Base-by-base conservation (phyloP, 1,284 basidiomycete genomes). In the Melanopsichium pennsylvanicum region DNA sequence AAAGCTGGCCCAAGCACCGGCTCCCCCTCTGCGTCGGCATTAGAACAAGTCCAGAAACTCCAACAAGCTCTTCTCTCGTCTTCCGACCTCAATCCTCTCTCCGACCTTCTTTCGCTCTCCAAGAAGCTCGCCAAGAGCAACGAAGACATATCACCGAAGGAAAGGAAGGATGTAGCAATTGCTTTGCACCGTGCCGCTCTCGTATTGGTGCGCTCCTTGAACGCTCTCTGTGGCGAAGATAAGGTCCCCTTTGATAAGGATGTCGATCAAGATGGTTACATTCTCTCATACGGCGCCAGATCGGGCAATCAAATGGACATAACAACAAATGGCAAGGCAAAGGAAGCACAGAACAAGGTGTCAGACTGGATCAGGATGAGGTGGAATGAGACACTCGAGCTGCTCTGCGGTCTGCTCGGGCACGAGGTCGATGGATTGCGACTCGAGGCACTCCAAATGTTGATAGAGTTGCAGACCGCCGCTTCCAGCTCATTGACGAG, bases 31-130 rank as follows among this genome's bases (percentile, higher is more conserved):
- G n/a, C 34, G 10, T 41, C 57, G 2, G 43, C 43, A 5, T 16
- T 69, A 36, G 47, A 58, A 23, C 50, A 60, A 35, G 61, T 72
- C 12, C 48, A 58, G 15, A 44, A 60, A 6, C 41, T 76, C 5
- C 72, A 76, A 29, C 33, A 39, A 15, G 49, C 58, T 15, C 68
- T 78, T 23, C 50, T 72, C 6, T 58, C 61, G 2, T 74, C 70
- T 1, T 60, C 74, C 10, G 74, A 78, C 42, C 68, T 78, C 42
- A 78, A 78, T 39, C 75, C 75, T 4, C 52, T 78, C 27, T 54
- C 64, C 11, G 70, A 78, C 36, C 66, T 78, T 23, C 59, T 74
- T 23, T 26, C 57, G 11, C 47, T 78, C 34, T 46, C 62, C 16
- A 61, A 44, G 35, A 48, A 43, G 36, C 60, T 55, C 27, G 49